These are phyloP conservation scores for Entophlyctis helioformis DNA, from an alignment of 192 early-diverging fungal genomes.

Conservation along the genomic window DNA sequence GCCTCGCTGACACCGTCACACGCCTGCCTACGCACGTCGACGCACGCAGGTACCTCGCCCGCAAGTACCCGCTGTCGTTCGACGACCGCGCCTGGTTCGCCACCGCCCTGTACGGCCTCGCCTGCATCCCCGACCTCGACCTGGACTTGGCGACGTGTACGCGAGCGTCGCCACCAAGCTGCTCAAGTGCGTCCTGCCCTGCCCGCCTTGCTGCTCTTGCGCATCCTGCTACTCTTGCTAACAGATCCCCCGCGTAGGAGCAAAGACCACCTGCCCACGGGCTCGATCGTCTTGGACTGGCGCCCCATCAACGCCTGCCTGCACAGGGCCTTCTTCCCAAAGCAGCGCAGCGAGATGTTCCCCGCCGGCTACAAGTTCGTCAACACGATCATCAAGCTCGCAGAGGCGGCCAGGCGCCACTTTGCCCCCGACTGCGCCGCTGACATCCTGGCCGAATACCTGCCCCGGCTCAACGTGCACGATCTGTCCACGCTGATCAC, in stretches of 20 bases:
- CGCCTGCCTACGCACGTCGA: too few species aligned
- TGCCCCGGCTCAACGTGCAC: conserved; percentile 63
- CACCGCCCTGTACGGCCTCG: conserved; percentile 51
- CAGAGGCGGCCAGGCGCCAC: conserved; percentile 31
- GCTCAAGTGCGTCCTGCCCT: conserved; percentile 43
- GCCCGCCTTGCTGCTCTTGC: not conserved
- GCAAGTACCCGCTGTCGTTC: conserved; percentile 46
- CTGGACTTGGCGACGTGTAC: conserved; percentile 46
- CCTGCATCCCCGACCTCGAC: conserved; percentile 55
- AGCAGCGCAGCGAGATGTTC: conserved; percentile 51
- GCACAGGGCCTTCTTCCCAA: conserved; percentile 44
- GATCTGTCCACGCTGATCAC: conserved; percentile 45
- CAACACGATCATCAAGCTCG: conserved; percentile 18
- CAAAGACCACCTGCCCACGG: conserved; percentile 46
- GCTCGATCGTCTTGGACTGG: conserved; percentile 64
- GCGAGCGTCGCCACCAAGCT: conserved; percentile 42
- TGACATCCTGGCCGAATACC: conserved; percentile 67
- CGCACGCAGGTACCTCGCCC: too few species aligned
- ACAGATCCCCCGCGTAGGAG: too few species aligned
- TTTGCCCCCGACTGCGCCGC: conserved; percentile 51
- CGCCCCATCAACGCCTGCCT: conserved; percentile 56
- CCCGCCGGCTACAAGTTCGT: conserved; percentile 35
- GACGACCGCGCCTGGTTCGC: conserved; percentile 44
- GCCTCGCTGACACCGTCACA: too few species aligned
- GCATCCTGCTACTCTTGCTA: not conserved